These are phyloP conservation scores for Citrus mangshanensis DNA, from an alignment of 345 rosid species.

Conservation along the genomic window DNA sequence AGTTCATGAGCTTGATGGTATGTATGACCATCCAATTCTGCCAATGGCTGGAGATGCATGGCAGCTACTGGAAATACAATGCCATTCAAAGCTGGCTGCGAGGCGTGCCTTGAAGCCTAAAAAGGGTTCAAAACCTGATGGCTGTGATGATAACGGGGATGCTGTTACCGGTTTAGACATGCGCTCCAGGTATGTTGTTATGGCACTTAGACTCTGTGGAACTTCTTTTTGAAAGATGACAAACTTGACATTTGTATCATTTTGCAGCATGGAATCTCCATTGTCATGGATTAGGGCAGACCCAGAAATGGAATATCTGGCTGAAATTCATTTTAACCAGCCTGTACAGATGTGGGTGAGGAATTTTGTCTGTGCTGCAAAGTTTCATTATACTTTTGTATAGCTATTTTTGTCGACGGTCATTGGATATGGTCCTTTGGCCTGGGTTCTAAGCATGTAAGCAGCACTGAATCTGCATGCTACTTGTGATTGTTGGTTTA, in stretches of 20 bases:
- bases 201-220: background rate
- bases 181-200: constrained; percentile 63
- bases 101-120: constrained; percentile 93
- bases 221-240: constrained; percentile 21
- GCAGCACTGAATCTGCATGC: background rate
- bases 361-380: constrained; percentile 12
- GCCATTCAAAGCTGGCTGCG: constrained; percentile 92
- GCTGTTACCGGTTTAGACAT: constrained; percentile 48
- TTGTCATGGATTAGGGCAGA: constrained; percentile 95
- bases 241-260: constrained; percentile 4
- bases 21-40: constrained; percentile 91
- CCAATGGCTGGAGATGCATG: constrained; percentile 93
- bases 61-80: constrained; percentile 95
- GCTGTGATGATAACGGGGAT: constrained; percentile 89
- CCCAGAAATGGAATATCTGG: constrained; percentile 97
- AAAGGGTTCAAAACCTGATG: constrained; percentile 91
- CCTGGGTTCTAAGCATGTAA: background rate
- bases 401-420: background rate
- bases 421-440: background rate
- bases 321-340: constrained; percentile 95
- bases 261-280: constrained; percentile 88
- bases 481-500: background rate
- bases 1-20: constrained; percentile 91
- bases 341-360: constrained; percentile 99
- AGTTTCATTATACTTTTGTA: background rate